Percentiles rank a stretch among this genome's conserved stretches.
These are phyloP conservation scores for Artemisia tridentata DNA, from an alignment of 129 eudicot species.

Conservation along the genomic window DNA sequence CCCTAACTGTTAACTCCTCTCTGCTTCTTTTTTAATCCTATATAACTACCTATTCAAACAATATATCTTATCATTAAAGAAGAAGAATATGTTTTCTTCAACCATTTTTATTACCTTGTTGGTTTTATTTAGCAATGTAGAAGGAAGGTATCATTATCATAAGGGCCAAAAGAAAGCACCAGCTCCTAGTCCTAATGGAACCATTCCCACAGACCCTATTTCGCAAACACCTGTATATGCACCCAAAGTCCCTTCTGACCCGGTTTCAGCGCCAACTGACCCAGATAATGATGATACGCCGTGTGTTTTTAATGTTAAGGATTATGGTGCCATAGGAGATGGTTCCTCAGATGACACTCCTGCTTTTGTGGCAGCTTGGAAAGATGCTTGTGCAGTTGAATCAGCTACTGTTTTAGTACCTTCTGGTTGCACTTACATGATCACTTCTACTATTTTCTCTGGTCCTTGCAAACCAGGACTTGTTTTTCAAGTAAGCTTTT, in stretches of 20 bases:
- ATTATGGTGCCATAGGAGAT: conserved; percentile 84
- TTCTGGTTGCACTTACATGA: conserved; percentile 45
- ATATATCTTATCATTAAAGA: conserved; percentile 7
- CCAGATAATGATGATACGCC: conserved; percentile 23
- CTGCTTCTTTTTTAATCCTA: background rate
- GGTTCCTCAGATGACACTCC: conserved; percentile 77
- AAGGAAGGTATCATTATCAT: conserved; percentile 30
- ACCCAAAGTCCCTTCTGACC: conserved; percentile 30
- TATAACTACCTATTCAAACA: background rate
- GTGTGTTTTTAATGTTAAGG: conserved; percentile 65
- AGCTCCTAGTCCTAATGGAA: conserved; percentile 3
- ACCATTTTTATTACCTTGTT: conserved; percentile 2
- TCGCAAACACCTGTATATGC: conserved; percentile 38
- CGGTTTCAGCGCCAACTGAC: conserved; percentile 26
- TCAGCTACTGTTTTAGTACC: conserved; percentile 67
- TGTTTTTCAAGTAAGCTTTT: conserved; percentile 65
- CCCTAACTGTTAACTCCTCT: conserved; percentile 31
- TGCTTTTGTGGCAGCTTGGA: conserved; percentile 85
- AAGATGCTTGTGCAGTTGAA: conserved; percentile 83
- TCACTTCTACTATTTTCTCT: conserved; percentile 76
- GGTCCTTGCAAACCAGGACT: conserved; percentile 97
- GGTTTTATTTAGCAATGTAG: conserved; percentile 35
- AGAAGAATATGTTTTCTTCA: background rate
- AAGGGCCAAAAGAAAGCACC: conserved; percentile 28
- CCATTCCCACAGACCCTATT: background rate